Percentiles rank a stretch among this genome's conserved stretches.
phyloP scores from a whole-genome alignment of 208 protist genomes.

The Trypanosoma melophagium region DNA sequence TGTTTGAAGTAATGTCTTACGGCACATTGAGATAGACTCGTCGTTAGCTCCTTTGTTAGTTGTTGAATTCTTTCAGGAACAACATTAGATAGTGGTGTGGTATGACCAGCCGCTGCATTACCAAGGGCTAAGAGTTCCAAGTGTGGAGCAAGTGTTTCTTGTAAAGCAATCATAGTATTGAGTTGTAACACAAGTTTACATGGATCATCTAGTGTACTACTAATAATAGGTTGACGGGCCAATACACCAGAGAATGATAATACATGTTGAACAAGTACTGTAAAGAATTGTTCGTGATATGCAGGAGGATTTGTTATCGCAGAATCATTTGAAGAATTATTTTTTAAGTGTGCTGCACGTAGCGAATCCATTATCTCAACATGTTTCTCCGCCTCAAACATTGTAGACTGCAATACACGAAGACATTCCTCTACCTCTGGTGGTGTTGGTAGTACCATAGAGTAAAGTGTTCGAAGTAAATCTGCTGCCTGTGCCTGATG shows the following conservation, averaged over 20 bases:
- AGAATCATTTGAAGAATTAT: neutral
- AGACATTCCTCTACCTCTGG: conserved; percentile 59
- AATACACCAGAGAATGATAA: conserved; percentile 28
- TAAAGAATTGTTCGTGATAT: conserved; percentile 27
- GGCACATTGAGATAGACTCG: conserved; percentile 17
- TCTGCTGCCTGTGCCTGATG: conserved; percentile 45
- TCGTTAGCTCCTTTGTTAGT: conserved; percentile 17
- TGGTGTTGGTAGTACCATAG: conserved; percentile 59
- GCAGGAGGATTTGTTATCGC: neutral
- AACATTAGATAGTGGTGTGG: conserved; percentile 18
- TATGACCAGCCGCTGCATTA: conserved; percentile 14
- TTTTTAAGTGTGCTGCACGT: conserved; percentile 11
- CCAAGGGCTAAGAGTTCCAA: conserved; percentile 18
- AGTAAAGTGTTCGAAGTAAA: conserved; percentile 36
- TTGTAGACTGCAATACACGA: conserved; percentile 35
- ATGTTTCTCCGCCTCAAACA: conserved; percentile 55
- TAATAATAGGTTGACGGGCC: conserved; percentile 30
- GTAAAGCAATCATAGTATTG: conserved; percentile 50
- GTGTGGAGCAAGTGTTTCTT: conserved; percentile 39
- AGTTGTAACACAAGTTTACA: conserved; percentile 47
- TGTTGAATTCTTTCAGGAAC: conserved; percentile 27
- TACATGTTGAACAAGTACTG: conserved; percentile 43
- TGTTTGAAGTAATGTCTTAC: conserved; percentile 26
- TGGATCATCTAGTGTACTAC: conserved; percentile 47
- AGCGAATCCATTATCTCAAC: conserved; percentile 45